Conservation (phyloP, 345 rosid genomes). For the Euphorbia tirucalli region DNA sequence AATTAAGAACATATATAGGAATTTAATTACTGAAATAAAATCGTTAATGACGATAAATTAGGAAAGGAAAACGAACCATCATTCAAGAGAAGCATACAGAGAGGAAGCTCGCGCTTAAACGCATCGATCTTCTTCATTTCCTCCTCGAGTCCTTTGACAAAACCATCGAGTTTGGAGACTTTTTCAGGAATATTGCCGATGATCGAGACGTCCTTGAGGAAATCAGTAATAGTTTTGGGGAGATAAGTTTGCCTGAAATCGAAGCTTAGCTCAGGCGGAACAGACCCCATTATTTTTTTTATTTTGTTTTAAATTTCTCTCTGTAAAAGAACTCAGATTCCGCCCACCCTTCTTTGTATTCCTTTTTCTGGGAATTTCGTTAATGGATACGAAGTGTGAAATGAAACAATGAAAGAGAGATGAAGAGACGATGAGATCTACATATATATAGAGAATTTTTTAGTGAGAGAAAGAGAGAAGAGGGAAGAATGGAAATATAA, state of each 20-base stretch:
- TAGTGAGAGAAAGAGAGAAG: conserved; percentile 15
- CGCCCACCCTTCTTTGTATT: background rate
- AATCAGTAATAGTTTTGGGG: conserved; percentile 52
- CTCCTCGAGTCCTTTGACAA: conserved; percentile 58
- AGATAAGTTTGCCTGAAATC: conserved; percentile 49
- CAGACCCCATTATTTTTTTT: conserved; percentile 40
- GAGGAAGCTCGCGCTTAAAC: conserved; percentile 80
- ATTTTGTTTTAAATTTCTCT: background rate
- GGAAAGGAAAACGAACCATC: conserved; percentile 54
- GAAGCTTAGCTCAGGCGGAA: conserved; percentile 66
- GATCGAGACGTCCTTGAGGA: conserved; percentile 45
- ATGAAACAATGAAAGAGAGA: conserved; percentile 18
- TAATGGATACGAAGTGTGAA: conserved; percentile 3
- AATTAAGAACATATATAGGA: no score
- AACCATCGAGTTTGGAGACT: conserved; percentile 44
- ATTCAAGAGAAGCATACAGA: conserved; percentile 67
- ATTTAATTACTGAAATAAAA: background rate
- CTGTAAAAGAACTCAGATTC: background rate
- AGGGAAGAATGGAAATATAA: background rate
- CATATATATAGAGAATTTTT: conserved; percentile 24
- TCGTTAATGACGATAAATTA: background rate
- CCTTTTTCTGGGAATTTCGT: background rate
- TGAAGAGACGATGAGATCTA: conserved; percentile 32
- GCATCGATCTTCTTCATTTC: conserved; percentile 80
- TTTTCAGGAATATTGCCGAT: conserved; percentile 45